phyloP scores from a whole-genome alignment of 768 basidiomycete species.

The Amanita exitialis region DNA sequence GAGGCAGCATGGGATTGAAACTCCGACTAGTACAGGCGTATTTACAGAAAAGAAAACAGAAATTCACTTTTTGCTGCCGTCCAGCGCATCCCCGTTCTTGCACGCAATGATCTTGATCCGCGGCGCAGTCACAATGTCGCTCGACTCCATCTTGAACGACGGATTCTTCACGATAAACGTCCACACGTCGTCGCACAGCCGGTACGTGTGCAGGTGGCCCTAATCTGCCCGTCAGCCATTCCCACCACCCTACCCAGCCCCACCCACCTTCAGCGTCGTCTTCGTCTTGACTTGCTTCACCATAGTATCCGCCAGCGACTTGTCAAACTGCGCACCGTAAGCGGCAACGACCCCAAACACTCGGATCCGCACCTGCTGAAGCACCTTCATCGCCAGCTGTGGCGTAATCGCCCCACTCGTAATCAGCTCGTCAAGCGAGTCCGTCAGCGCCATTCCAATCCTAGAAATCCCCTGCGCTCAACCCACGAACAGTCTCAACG shows the following conservation, averaged over 20 bases:
- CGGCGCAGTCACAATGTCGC: constrained; percentile 60
- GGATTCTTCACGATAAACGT: constrained; percentile 95
- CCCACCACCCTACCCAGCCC: too few species aligned
- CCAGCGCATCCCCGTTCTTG: constrained; percentile 88
- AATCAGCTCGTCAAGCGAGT: constrained; percentile 97
- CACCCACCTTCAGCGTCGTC: constrained; percentile 66
- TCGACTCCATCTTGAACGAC: constrained; percentile 91
- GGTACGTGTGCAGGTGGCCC: constrained; percentile 87
- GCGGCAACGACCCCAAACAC: neutral
- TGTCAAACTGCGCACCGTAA: constrained; percentile 68
- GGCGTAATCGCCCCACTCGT: constrained; percentile 95
- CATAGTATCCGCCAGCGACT: constrained; percentile 87
- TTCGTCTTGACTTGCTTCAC: constrained; percentile 92
- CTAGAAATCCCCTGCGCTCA: constrained; percentile 26
- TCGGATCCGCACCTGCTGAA: constrained; percentile 65
- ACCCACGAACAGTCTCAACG: neutral
- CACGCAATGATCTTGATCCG: constrained; percentile 98
- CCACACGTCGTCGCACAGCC: constrained; percentile 95
- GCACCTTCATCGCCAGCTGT: constrained; percentile 97
- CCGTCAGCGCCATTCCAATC: constrained; percentile 94
- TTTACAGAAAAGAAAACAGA: neutral
- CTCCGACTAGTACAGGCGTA: constrained; percentile 4
- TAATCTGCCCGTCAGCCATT: too few species aligned
- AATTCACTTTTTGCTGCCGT: constrained; percentile 67
- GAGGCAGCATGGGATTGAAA: neutral